A percentile compares a stretch with the other conserved stretches of the same genome.
Evolutionary conservation across 805 yeast species (phyloP).

Genomic region (Candida methanosorbosa): DNA sequence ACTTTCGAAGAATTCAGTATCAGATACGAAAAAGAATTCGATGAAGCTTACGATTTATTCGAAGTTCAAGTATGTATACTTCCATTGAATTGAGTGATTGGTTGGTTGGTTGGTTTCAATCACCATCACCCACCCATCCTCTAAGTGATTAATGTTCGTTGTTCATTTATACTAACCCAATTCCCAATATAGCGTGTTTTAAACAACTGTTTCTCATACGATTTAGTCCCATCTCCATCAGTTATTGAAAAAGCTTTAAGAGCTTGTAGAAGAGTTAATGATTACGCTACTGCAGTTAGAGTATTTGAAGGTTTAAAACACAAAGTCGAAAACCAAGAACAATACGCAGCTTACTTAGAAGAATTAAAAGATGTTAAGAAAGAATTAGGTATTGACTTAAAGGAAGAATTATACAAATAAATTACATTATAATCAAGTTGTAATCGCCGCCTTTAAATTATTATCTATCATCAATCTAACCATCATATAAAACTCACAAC

Average conservation of each 20-base stretch:
- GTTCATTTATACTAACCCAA: not conserved
- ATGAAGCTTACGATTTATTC: constrained; percentile 80
- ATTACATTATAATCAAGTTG: not conserved
- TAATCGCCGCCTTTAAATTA: too few relatives aligned
- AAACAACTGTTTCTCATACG: constrained; percentile 97
- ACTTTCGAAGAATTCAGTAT: constrained; percentile 90
- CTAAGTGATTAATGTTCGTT: not conserved
- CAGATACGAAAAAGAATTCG: constrained; percentile 90
- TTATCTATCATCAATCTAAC: too few relatives aligned
- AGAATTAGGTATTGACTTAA: constrained; percentile 87
- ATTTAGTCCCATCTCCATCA: constrained; percentile 95
- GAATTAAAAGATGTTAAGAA: constrained; percentile 87
- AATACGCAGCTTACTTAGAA: constrained; percentile 91
- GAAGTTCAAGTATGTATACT: constrained; percentile 52
- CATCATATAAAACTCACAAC: not conserved
- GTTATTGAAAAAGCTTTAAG: constrained; percentile 92
- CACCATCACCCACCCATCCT: not conserved
- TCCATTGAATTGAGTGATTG: not conserved
- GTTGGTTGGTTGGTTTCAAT: too few relatives aligned
- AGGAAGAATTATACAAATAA: constrained; percentile 67
- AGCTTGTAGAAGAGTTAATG: constrained; percentile 98
- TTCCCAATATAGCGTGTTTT: constrained; percentile 62
- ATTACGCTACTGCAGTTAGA: constrained; percentile 97
- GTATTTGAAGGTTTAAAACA: constrained; percentile 94
- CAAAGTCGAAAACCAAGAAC: constrained; percentile 92